Conservation (phyloP, 78 protist genomes). For the Diacronema lutheri region DNA sequence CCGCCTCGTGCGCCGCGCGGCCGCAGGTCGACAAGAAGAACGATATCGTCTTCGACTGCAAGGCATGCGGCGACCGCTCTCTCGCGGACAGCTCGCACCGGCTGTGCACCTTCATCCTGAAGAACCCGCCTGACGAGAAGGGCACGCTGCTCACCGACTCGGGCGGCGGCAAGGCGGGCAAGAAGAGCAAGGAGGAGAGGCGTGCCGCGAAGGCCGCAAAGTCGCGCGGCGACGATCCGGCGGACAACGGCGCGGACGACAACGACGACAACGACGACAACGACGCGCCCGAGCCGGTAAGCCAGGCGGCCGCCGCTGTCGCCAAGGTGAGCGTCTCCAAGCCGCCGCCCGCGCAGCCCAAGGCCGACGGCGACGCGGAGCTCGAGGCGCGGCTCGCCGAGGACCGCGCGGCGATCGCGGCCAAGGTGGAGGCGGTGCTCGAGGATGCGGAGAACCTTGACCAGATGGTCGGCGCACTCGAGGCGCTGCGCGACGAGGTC, state of each 20-base stretch:
- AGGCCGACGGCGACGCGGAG: too few relatives aligned
- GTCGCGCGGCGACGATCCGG: neutral
- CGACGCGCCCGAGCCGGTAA: too few relatives aligned
- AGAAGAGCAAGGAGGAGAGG: neutral
- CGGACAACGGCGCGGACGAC: neutral
- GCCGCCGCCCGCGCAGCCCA: too few relatives aligned
- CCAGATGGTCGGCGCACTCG: too few relatives aligned
- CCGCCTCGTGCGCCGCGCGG: too few relatives aligned
- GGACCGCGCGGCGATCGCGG: too few relatives aligned
- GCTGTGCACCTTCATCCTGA: constrained; percentile 56
- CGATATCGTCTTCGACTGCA: constrained; percentile 55
- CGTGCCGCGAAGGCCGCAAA: neutral
- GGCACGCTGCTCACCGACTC: neutral
- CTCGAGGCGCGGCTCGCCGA: too few relatives aligned
- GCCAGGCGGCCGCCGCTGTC: too few relatives aligned
- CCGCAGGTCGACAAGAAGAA: constrained; percentile 17
- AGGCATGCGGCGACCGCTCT: constrained; percentile 70
- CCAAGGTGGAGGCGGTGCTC: too few relatives aligned
- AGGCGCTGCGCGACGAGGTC: too few relatives aligned
- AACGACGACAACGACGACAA: neutral
- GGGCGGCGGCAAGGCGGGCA: neutral
- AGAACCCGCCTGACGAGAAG: constrained; percentile 71
- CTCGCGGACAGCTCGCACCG: constrained; percentile 44
- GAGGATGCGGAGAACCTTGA: too few relatives aligned
- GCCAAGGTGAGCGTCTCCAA: too few relatives aligned